Evolutionary conservation across 2,329 filamentous ascomycete genomes (phyloP), one percentile per base, ranked within the genome.

Genomic region (Diaporthe caulivora): DNA sequence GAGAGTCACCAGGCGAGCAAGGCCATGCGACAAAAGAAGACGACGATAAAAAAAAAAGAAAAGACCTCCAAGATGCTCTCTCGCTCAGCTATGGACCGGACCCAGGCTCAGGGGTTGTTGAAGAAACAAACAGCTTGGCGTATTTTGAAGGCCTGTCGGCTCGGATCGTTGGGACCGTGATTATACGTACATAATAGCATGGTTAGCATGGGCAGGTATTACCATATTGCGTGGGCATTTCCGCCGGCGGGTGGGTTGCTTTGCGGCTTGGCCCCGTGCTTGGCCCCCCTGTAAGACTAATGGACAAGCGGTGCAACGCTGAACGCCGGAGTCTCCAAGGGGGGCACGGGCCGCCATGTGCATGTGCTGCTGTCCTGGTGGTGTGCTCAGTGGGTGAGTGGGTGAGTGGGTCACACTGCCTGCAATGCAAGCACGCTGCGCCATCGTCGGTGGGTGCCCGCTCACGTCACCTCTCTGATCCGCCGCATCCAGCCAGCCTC

Each of bases 121-220:
- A 67, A 53, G 62, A 67, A 67, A 67, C 49, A 67, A 53, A 53
- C 44, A 67, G 62, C 62, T 67, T 67, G 62, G 62, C 62, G 62
- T 53, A 67, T 53, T 67, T 40, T 53, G 62, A 67, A 37, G 62
- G 62, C 31, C 62, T 65, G 62, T 26, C 62, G 62, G 62, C 11
- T 47, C 62, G 62, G 47, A 21, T 67, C 29, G 47, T 53, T 67
- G 62, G 62, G 47, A 67, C 62, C 47, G 31, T 40, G 40, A 65
- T 67, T 40, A 18, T 67, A 67, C 31, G 40, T 67, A 67, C 62
- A 65, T 53, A 64, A 64, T 64, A 40, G 44, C 31, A 24, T 26
- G 47, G 31, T 4, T 3, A 24, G 44, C 62, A 67, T 67, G 62
- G 62, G 62, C 44, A 53, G 62, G 31, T 65, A 34, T 10, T 65